Percentiles rank a stretch among this genome's conserved stretches.
These are phyloP conservation scores for Dichomitus squalens DNA, from an alignment of 1,284 basidiomycete genomes.

Conservation along the genomic window DNA sequence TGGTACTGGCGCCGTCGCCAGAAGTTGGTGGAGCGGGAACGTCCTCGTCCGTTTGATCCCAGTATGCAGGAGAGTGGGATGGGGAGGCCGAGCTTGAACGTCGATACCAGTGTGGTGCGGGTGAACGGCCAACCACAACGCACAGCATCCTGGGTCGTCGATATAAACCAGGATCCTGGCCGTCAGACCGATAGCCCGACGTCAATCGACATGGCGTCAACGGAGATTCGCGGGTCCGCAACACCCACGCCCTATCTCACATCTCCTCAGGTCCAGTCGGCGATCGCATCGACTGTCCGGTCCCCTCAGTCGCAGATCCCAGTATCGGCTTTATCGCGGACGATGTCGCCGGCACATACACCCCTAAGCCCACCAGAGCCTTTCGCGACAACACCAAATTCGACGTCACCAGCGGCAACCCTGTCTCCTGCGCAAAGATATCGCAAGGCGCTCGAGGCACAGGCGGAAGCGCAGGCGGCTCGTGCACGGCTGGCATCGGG, in stretches of 20 bases:
- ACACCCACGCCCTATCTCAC: constrained; percentile 18
- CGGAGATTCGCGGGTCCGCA: constrained; percentile 10
- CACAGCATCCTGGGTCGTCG: constrained; percentile 16
- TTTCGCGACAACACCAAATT: constrained; percentile 13
- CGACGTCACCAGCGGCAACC: constrained; percentile 19
- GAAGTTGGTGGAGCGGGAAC: constrained; percentile 5
- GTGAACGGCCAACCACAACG: constrained; percentile 11
- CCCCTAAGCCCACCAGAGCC: constrained; percentile 2
- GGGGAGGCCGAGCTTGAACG: constrained; percentile 16
- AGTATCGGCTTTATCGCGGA: not conserved
- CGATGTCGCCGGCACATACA: constrained; percentile 5
- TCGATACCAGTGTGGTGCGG: constrained; percentile 16
- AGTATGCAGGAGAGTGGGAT: constrained; percentile 5
- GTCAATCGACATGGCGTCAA: constrained; percentile 23
- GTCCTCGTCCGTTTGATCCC: constrained; percentile 15
- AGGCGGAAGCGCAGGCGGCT: constrained; percentile 18
- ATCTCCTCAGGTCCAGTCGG: constrained; percentile 3
- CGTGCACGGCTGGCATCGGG: constrained; percentile 10
- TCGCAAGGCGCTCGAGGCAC: constrained; percentile 25
- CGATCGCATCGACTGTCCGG: not conserved
- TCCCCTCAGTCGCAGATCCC: constrained; percentile 12
- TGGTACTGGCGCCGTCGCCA: constrained; percentile 26
- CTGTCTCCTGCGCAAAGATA: constrained; percentile 19
- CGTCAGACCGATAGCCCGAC: constrained; percentile 21
- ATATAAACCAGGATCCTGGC: constrained; percentile 6